Evolutionary conservation across 2,329 filamentous ascomycete genomes (phyloP), one percentile per base, ranked within the genome.

Genomic region (Diaporthe nobilis): DNA sequence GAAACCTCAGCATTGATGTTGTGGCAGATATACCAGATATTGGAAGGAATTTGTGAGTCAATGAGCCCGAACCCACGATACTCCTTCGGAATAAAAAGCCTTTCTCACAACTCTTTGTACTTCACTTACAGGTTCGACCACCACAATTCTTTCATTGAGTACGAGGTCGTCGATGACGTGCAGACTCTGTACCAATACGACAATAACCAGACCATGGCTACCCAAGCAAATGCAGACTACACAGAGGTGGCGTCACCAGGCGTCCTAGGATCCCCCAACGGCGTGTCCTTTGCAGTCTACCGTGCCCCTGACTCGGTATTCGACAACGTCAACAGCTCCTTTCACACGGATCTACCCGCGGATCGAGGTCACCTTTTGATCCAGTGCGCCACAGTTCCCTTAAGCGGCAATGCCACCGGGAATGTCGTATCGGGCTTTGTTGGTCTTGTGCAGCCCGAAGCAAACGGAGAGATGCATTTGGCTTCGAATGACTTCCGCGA

Each of bases 121-220:
- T 17, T 67, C 20, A 13, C 8, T 6, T 17, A 47, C 6, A 51
- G 63, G n/a, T 39, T 51, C 17, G 44, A 67, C 22, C 63, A 67
- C 15, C 44, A 67, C 12, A 34, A 37, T 51, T 51, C 44, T 22
- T 51, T 51, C 22, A 37, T 67, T 13, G 28, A 67, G 44, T 67
- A 67, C 15, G 63, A 51, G 20, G 63, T 51, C 6, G 22, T 37
- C 5, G 28, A 67, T 25, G 28, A 51, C 13, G 63, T 51, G 9
- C 42, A 49, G 63, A 67, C 63, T 2, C 44, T 67, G 10, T 51
- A 67, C 63, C 63, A 67, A 4, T 67, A 51, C 63, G 31, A 67
- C 6, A 51, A 67, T 22, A 67, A 51, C 31, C 28, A 15, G 10
- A 51, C 63, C 3, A 34, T 67, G 20, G 44, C 63, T 7, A 17